These are phyloP conservation scores for Alternaria triticina DNA, from an alignment of 2,329 filamentous ascomycete species.

Conservation along the genomic window DNA sequence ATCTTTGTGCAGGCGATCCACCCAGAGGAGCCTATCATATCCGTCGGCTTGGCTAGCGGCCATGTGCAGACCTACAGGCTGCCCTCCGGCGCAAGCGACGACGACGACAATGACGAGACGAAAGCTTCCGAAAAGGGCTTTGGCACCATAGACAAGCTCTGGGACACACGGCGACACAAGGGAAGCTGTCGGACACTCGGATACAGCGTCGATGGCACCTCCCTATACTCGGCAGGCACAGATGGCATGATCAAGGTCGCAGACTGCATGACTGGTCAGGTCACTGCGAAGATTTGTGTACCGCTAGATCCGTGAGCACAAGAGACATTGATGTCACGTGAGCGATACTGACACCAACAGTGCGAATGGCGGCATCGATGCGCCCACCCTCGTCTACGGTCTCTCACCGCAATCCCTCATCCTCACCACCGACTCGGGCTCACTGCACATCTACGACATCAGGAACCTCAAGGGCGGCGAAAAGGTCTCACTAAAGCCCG, in stretches of 20 bases:
- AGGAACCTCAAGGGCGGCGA: constrained; percentile 59
- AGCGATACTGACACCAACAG: constrained; percentile 33
- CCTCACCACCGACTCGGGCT: constrained; percentile 87
- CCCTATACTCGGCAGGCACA: constrained; percentile 66
- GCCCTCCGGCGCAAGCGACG: constrained; percentile 61
- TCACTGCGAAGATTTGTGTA: constrained; percentile 81
- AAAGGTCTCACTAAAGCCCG: constrained; percentile 61
- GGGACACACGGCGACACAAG: constrained; percentile 90
- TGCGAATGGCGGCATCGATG: constrained; percentile 62
- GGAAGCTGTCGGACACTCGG: constrained; percentile 85
- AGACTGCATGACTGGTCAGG: constrained; percentile 65
- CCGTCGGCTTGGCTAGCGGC: constrained; percentile 82
- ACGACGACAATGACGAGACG: constrained; percentile 59
- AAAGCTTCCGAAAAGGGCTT: constrained; percentile 64
- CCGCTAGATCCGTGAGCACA: constrained; percentile 58
- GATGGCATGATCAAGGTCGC: constrained; percentile 70
- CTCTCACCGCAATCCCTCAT: constrained; percentile 88
- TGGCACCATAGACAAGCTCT: constrained; percentile 79
- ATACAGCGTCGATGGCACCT: constrained; percentile 78
- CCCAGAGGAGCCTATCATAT: constrained; percentile 80
- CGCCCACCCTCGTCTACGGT: constrained; percentile 80
- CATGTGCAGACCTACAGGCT: constrained; percentile 86
- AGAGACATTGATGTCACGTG: neutral
- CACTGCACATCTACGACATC: constrained; percentile 86
- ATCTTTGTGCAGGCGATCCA: constrained; percentile 90